Percentiles rank a stretch among this genome's conserved stretches.
phyloP scores from a whole-genome alignment of 192 early-diverging fungal genomes.

The Gryganskiella cystojenkinii region DNA sequence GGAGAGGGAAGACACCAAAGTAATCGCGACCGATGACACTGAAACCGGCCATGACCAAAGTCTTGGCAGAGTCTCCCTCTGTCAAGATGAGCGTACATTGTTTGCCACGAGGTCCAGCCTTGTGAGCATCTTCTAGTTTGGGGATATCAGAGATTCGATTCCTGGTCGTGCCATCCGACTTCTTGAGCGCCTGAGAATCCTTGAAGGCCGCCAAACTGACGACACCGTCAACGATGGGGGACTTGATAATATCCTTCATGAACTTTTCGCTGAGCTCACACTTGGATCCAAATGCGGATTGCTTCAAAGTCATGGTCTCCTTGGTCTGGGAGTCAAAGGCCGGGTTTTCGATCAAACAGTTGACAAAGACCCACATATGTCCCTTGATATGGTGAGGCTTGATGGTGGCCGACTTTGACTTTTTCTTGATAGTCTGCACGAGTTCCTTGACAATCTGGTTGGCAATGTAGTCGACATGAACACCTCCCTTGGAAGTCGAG shows the following conservation, averaged over 20 bases:
- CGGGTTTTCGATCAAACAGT: conserved; percentile 93
- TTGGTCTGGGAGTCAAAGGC: conserved; percentile 98
- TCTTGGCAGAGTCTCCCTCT: conserved; percentile 96
- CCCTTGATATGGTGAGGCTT: conserved; percentile 89
- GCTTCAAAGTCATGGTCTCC: conserved; percentile 89
- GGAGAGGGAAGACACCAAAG: conserved; percentile 95
- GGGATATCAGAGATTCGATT: conserved; percentile 79
- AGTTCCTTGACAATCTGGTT: conserved; percentile 84
- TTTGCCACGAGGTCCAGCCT: conserved; percentile 80
- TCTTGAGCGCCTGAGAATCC: conserved; percentile 82
- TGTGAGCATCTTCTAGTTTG: conserved; percentile 96
- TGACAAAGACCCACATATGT: conserved; percentile 95
- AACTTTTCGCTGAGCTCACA: conserved; percentile 82
- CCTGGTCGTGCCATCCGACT: conserved; percentile 83
- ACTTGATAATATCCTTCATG: conserved; percentile 84
- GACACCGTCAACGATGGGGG: conserved; percentile 87
- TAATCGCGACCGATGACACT: conserved; percentile 89
- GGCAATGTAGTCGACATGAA: conserved; percentile 85
- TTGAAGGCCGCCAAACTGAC: conserved; percentile 75
- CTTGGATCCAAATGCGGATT: conserved; percentile 82
- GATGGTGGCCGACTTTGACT: conserved; percentile 73
- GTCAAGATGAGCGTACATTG: conserved; percentile 97
- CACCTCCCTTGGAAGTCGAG: conserved; percentile 94
- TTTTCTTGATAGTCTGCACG: conserved; percentile 75
- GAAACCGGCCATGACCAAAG: conserved; percentile 87